Base-by-base conservation (phyloP, 2,329 filamentous ascomycete species). In the Tympanopsis confertula region DNA sequence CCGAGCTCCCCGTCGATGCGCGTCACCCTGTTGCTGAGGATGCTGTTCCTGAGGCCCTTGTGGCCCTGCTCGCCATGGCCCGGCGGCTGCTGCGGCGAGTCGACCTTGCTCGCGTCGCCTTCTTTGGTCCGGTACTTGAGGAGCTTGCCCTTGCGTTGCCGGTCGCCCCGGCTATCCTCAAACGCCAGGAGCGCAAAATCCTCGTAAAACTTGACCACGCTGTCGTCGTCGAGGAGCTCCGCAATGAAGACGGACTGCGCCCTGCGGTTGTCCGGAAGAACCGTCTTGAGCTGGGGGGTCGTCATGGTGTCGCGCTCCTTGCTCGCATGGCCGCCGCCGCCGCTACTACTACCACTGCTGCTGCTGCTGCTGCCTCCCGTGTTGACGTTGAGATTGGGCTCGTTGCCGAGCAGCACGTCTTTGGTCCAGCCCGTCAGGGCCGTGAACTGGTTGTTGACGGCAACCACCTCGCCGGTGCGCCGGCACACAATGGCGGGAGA, bases 371-470 rank as follows among this genome's bases (percentile, higher is more conserved):
- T 62, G 35, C 68, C 65, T 26, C 79, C 83, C 1, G 71, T 74
- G 56, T 95, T 94, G 53, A 86, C 75, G 52, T 95, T 96, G 15
- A 85, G 63, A 50, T 96, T 96, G 2, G 84, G 71, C 50, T 87
- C 82, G 50, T 86, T 85, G 36, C 91, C 91, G 1, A 96, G 69
- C 1, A 98, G 66, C 0, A 96, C 79, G 35, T 91, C 83, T 51
- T 87, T 88, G 38, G 79, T 83, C 91, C 91, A 98, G 4, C 89
- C 91, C 0, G 91, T 95, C 38, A 98, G 65, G 19, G 93, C 83
- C 13, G 82, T 86, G 48, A 98, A 98, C 56, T 96, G 91, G 58
- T 95, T 94, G 54, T 91, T 94, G 18, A 93, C 86, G 3, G 86
- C 86, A 1, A 87, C 88, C n/a, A 98, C 79, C 56, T 96, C 91